Evolutionary conservation across 2,329 filamentous ascomycete species (phyloP).

Genomic region (Hysterium pulicare): DNA sequence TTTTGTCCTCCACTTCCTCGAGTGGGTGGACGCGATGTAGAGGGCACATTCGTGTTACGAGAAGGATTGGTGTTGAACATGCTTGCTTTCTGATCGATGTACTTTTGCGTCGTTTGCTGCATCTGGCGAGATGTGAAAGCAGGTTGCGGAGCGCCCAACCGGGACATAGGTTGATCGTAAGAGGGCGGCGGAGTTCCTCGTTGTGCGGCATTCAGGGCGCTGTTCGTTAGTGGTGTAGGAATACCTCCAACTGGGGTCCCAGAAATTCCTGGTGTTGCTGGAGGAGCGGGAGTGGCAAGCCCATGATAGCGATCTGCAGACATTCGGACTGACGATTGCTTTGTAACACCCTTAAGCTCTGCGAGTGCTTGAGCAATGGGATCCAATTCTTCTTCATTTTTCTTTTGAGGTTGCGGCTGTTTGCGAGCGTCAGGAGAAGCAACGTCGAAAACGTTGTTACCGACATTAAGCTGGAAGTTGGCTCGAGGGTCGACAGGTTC

Average conservation of each 20-base stretch:
- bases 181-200: constrained; percentile 81
- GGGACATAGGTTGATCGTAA: constrained; percentile 73
- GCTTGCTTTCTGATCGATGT: constrained; percentile 74
- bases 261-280: constrained; percentile 37
- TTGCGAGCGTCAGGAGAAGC: constrained; percentile 64
- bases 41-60: constrained; percentile 10
- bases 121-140: constrained; percentile 92
- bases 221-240: constrained; percentile 44
- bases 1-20: constrained; percentile 48
- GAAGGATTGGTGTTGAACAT: constrained; percentile 58
- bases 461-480: constrained; percentile 88
- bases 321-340: constrained; percentile 76
- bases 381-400: constrained; percentile 63
- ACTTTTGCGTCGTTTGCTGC: constrained; percentile 91
- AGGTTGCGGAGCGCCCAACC: constrained; percentile 83
- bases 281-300: constrained; percentile 72
- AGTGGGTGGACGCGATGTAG: constrained; percentile 56
- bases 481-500: constrained; percentile 90
- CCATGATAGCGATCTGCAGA: constrained; percentile 96
- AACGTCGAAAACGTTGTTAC: constrained; percentile 94
- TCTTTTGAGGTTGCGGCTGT: constrained; percentile 41
- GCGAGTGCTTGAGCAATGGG: constrained; percentile 90
- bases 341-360: constrained; percentile 82
- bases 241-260: constrained; percentile 39
- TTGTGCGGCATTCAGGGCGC: constrained; percentile 53